phyloP scores from a whole-genome alignment of 176 grass and related monocot genomes.

The Musa troglodytarum region DNA sequence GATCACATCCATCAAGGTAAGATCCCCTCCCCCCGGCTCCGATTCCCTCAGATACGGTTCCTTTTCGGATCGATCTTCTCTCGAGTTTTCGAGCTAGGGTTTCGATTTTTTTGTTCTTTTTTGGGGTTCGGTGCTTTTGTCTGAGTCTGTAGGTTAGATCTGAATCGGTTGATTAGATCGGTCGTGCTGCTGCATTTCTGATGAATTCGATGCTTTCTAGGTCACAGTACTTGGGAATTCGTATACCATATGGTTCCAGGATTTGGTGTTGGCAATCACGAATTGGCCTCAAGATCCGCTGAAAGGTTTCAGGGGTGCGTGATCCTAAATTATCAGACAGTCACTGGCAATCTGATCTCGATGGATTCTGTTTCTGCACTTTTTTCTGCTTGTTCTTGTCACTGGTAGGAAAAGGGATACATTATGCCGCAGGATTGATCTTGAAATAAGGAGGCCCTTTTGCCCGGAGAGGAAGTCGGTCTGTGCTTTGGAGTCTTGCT shows the following conservation, averaged over 20 bases:
- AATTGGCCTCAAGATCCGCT: no score
- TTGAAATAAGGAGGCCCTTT: neutral
- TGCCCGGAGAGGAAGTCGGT: neutral
- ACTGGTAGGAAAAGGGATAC: no score
- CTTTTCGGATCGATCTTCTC: no score
- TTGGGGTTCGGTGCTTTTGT: neutral
- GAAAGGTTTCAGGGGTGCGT: no score
- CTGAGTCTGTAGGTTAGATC: neutral
- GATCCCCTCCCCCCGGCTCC: no score
- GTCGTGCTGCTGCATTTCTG: neutral
- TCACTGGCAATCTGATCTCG: neutral
- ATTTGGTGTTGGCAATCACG: neutral
- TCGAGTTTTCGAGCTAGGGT: no score
- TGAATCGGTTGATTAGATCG: neutral
- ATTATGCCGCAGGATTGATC: neutral
- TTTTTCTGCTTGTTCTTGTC: neutral
- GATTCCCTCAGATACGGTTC: no score
- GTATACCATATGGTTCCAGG: neutral
- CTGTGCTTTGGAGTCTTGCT: neutral
- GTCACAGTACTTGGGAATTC: neutral
- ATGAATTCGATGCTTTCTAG: neutral
- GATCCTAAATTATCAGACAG: no score
- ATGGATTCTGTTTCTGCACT: neutral
- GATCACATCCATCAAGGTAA: no score
- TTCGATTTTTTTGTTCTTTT: neutral